Evolutionary conservation across 1,284 basidiomycete genomes (phyloP).

Genomic region (Fomitopsis schrenkii): DNA sequence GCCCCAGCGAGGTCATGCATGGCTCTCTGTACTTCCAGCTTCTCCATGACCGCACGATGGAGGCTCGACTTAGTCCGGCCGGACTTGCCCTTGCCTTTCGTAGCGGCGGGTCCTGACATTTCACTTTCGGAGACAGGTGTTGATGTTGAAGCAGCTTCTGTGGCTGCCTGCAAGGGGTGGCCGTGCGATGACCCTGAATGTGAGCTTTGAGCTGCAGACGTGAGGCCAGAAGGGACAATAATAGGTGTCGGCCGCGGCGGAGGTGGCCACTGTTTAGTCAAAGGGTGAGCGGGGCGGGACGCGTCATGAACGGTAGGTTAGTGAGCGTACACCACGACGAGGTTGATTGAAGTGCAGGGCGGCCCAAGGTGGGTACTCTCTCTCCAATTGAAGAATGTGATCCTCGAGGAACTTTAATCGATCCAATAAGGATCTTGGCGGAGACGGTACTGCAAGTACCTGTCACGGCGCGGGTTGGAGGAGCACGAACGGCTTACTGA

Average conservation of each 20-base stretch:
- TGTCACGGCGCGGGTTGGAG: background rate
- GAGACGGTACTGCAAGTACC: conserved; percentile 57
- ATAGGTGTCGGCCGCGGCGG: conserved; percentile 68
- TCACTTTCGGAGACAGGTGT: background rate
- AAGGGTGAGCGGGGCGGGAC: background rate
- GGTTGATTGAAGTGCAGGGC: conserved; percentile 81
- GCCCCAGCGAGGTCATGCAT: conserved; percentile 49
- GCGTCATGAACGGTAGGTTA: background rate
- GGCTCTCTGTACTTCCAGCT: conserved; percentile 70
- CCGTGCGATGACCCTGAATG: background rate
- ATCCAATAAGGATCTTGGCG: conserved; percentile 56
- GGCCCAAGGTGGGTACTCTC: conserved; percentile 79
- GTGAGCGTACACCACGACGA: conserved; percentile 59
- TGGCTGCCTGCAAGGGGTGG: background rate
- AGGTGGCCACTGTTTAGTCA: conserved; percentile 62
- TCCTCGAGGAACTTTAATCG: conserved; percentile 70
- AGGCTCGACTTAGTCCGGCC: conserved; percentile 56
- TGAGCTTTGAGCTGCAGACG: conserved; percentile 27
- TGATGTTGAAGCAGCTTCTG: background rate
- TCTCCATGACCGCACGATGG: conserved; percentile 70
- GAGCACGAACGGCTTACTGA: conserved; percentile 25
- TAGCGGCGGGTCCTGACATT: conserved; percentile 7
- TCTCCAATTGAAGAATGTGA: conserved; percentile 68
- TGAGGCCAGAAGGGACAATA: conserved; percentile 64
- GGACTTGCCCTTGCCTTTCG: conserved; percentile 27